Conservation (phyloP, 108 stramenopile genomes). For the Skeletonema grethae region DNA sequence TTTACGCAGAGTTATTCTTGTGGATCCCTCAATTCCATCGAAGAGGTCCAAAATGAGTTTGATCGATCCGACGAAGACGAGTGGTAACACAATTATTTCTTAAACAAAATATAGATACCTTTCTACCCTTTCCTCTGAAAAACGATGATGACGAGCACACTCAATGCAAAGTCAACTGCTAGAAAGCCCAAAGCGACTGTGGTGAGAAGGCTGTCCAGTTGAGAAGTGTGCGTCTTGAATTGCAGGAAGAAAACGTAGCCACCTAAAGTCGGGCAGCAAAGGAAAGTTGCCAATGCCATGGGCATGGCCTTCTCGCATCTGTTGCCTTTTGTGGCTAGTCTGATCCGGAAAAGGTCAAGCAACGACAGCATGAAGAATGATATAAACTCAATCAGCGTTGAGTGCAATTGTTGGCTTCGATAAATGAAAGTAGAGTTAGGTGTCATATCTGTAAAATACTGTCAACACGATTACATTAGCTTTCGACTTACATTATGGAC, state of each 20-base stretch:
- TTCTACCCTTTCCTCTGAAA: neutral
- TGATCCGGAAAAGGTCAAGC: slow-evolving; percentile 53
- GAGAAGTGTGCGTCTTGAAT: slow-evolving; percentile 62
- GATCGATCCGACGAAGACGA: slow-evolving; percentile 19
- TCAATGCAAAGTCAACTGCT: slow-evolving; percentile 24
- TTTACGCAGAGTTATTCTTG: slow-evolving; percentile 11
- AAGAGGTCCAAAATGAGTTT: slow-evolving; percentile 15
- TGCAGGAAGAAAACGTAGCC: slow-evolving; percentile 61
- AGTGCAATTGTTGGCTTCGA: slow-evolving; percentile 19
- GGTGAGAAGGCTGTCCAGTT: slow-evolving; percentile 5
- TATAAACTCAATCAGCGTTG: slow-evolving; percentile 35
- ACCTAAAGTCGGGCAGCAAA: slow-evolving; percentile 51
- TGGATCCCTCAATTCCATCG: slow-evolving; percentile 47
- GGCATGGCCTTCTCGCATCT: slow-evolving; percentile 67
- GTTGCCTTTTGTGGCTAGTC: slow-evolving; percentile 64
- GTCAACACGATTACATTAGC: slow-evolving; percentile 13
- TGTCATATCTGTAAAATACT: neutral
- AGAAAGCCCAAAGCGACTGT: slow-evolving; percentile 54
- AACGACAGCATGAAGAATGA: slow-evolving; percentile 52
- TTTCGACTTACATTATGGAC: slow-evolving; percentile 57
- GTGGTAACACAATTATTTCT: neutral
- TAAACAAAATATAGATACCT: neutral
- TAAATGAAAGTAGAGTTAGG: slow-evolving; percentile 1
- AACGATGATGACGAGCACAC: slow-evolving; percentile 15
- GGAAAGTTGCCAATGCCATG: slow-evolving; percentile 53